phyloP scores from a whole-genome alignment of 805 yeast genomes.

The Tetrapisispora fleetii region DNA sequence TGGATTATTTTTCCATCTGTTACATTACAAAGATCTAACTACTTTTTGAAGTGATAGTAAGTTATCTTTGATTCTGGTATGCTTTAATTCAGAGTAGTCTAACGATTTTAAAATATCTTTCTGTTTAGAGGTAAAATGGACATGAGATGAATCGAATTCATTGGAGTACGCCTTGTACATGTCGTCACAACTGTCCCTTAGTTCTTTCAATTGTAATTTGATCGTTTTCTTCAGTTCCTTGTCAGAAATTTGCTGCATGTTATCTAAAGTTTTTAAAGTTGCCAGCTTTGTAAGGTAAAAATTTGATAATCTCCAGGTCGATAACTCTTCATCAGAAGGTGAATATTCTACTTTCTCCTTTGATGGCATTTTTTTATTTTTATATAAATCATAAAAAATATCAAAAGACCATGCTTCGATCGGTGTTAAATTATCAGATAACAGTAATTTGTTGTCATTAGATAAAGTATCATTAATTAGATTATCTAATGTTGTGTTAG shows the following conservation, averaged over 20 bases:
- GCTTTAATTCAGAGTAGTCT: conserved; percentile 4
- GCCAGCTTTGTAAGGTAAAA: conserved; percentile 14
- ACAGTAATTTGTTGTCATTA: neutral
- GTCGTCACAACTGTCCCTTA: conserved; percentile 19
- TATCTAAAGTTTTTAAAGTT: conserved; percentile 24
- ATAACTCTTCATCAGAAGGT: neutral
- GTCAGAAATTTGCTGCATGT: conserved; percentile 20
- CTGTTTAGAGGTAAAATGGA: conserved; percentile 3
- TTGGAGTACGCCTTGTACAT: conserved; percentile 7
- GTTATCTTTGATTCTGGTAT: neutral
- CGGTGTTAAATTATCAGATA: conserved; percentile 1
- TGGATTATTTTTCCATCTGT: neutral
- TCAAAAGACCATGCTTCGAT: conserved; percentile 18
- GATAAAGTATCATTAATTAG: neutral
- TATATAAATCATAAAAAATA: conserved; percentile 15
- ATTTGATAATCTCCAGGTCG: conserved; percentile 19
- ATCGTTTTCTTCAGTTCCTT: conserved; percentile 10
- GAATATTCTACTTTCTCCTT: neutral
- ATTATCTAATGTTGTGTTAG: conserved; percentile 6
- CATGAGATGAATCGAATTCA: conserved; percentile 5
- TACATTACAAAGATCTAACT: conserved; percentile 10
- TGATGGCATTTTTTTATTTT: conserved; percentile 9
- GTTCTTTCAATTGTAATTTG: conserved; percentile 9
- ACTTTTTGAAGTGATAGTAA: conserved; percentile 13
- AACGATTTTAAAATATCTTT: conserved; percentile 6